Evolutionary conservation across 805 yeast species (phyloP), one percentile per base, ranked within the genome.

Genomic region (Lachancea dasiensis): DNA sequence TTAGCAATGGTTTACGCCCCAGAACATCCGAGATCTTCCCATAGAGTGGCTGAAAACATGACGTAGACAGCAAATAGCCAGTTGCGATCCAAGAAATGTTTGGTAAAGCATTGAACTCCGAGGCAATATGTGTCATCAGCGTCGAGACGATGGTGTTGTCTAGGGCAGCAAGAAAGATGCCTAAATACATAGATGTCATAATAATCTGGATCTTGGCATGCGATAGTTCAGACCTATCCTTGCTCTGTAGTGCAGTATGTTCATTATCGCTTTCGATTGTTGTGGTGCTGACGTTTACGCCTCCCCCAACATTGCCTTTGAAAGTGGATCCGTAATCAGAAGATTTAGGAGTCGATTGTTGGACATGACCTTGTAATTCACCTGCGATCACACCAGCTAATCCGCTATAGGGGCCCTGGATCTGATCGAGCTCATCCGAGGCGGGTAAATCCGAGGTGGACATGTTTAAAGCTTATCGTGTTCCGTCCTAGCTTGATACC

Each of bases 61-160:
- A 77, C 30, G 80, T 73, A 1, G 86, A 74, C 29, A 81, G 60
- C 29, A 81, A 60, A 49, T 81, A 81, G 0, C 85, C 72, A 0
- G 86, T 77, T 2, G 85, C 87, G 17, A 81, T 77, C 86, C 86
- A 81, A 11, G 86, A 72, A 19, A 80, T 69, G 44, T 72, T 72
- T 3, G 77, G 75, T 30, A 80, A 64, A 0, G 78, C 79, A 46
- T 79, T 63, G 50, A 81, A 70, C 48, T 81, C 86, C 1, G 84
- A 76, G 1, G 86, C 84, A 39, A 81, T 80, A 20, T 72, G 71
- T 2, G 83, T 67, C 49, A 80, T 61, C 19, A 80, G 59, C 1
- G 87, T 80, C 0, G 86, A 72, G 13, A 81, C 79, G 18, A 81
- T 72, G 0, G 89, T 81, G 14, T 75, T 68, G 51, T 81, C 90